Evolutionary conservation across 306 rosid species (phyloP), one percentile per base, ranked within the genome.

Genomic region (Cucurbita moschata): DNA sequence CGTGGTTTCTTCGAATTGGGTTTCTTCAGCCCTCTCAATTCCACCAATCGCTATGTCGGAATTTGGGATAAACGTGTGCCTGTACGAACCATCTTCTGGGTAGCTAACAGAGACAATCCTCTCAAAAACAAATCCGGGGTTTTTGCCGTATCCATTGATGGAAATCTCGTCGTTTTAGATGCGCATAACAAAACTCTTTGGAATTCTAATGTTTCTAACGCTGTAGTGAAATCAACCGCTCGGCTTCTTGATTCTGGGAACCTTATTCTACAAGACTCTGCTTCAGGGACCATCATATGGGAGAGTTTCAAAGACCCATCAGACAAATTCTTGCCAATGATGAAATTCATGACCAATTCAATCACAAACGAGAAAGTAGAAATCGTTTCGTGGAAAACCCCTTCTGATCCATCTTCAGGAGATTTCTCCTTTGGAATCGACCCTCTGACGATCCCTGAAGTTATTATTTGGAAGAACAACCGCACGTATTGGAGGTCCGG

Each of bases 401-500:
- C 57, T 1, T 6, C 57, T 3, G 21, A 52, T 52, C 57, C 85
- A 6, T 72, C 85, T 2, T 1, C 12, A 0, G 81, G 88, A 4
- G 72, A 11, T 55, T 85, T 82, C 56, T 72, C 71, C 15, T 43
- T 23, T 10, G 76, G 74, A 18, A 75, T 84, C 21, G 82, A 79
- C 58, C 70, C 68, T 4, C 59, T 73, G 2, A 37, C 5, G 58
- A 62, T 55, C 2, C 81, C 78, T 2, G 80, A 85, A 47, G 66
- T 73, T 12, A 54, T 80, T 5, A 68, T 82, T 7, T 82, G 86
- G 88, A 74, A 74, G 37, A 5, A 18, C 10, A 1, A 35, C 4
- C 77, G 46, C 49, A 11, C 76, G 0, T 78, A 76, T 61, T 85
- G 83, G 82, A 77, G 86, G 55, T 77, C 79, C 18, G 88, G 86